Conservation (phyloP, 2,329 filamentous ascomycete genomes). For the Trichoderma gracile region DNA sequence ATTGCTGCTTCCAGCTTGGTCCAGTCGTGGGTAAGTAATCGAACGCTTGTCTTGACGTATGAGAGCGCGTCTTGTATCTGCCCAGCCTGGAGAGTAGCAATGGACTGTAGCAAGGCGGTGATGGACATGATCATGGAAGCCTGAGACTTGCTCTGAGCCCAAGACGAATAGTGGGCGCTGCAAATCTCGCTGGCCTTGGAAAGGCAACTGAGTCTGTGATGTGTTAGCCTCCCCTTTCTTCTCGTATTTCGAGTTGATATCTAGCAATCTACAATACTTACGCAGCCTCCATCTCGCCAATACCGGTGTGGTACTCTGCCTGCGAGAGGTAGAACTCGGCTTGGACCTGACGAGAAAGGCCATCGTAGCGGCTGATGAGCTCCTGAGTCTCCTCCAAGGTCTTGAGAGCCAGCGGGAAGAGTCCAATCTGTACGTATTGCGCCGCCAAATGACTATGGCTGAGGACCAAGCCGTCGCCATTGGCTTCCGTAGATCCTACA, state of each 20-base stretch:
- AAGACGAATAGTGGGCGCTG: constrained; percentile 35
- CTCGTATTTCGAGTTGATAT: not conserved
- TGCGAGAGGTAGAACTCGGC: constrained; percentile 66
- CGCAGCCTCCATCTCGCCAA: constrained; percentile 66
- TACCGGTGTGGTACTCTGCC: constrained; percentile 71
- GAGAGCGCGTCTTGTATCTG: constrained; percentile 59
- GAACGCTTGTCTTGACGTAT: constrained; percentile 59
- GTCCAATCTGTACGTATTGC: constrained; percentile 57
- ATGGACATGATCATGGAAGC: constrained; percentile 37
- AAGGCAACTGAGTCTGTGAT: constrained; percentile 36
- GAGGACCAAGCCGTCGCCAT: constrained; percentile 45
- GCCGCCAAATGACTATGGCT: constrained; percentile 52
- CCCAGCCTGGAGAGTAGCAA: constrained; percentile 63
- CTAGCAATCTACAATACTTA: constrained; percentile 33
- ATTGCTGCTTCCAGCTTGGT: constrained; percentile 46
- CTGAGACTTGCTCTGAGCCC: constrained; percentile 40
- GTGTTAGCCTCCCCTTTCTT: not conserved
- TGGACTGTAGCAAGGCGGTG: constrained; percentile 59
- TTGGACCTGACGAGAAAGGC: constrained; percentile 43
- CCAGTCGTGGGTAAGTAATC: constrained; percentile 59
- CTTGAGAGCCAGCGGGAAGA: constrained; percentile 51
- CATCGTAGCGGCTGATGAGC: constrained; percentile 44
- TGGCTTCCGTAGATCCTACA: constrained; percentile 34
- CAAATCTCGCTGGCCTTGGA: constrained; percentile 45
- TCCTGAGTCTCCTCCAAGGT: constrained; percentile 60